Percentiles rank a stretch among this genome's conserved stretches.
Conservation (phyloP, 2,329 filamentous ascomycete genomes). For the Sporothrix humicola region DNA sequence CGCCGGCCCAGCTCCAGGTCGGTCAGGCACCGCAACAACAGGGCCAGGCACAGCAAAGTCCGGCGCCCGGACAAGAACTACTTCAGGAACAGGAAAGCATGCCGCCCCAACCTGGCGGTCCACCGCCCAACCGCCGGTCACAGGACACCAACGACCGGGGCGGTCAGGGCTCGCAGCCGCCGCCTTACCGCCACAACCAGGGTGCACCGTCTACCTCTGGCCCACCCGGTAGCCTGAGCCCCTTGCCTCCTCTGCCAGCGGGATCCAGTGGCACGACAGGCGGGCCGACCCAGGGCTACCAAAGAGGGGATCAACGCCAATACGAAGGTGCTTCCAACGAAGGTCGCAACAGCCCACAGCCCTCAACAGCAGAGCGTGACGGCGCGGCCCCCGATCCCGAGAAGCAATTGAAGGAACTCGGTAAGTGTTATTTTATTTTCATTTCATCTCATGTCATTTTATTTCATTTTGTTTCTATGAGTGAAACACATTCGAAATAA, state of each 20-base stretch:
- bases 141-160: conserved; percentile 54
- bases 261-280: conserved; percentile 41
- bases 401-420: conserved; percentile 62
- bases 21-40: conserved; percentile 42
- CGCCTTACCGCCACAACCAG: conserved; percentile 60
- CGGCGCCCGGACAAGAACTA: conserved; percentile 9
- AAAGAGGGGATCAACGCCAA: conserved; percentile 45
- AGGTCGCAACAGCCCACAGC: conserved; percentile 63
- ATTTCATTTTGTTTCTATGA: too few species aligned
- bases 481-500: too few species aligned
- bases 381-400: conserved; percentile 53
- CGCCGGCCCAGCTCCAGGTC: conserved; percentile 47
- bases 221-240: conserved; percentile 46
- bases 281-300: conserved; percentile 45
- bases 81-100: conserved; percentile 45
- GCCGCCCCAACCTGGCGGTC: conserved; percentile 54
- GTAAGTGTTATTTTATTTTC: conserved; percentile 49
- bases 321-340: conserved; percentile 56
- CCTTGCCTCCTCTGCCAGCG: conserved; percentile 47
- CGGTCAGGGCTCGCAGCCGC: conserved; percentile 50
- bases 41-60: conserved; percentile 24
- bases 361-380: conserved; percentile 50
- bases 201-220: conserved; percentile 40
- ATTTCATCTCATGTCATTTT: not conserved
- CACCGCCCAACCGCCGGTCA: conserved; percentile 53